Conservation (phyloP, 2,329 filamentous ascomycete genomes). For the Ceratocystis destructans region DNA sequence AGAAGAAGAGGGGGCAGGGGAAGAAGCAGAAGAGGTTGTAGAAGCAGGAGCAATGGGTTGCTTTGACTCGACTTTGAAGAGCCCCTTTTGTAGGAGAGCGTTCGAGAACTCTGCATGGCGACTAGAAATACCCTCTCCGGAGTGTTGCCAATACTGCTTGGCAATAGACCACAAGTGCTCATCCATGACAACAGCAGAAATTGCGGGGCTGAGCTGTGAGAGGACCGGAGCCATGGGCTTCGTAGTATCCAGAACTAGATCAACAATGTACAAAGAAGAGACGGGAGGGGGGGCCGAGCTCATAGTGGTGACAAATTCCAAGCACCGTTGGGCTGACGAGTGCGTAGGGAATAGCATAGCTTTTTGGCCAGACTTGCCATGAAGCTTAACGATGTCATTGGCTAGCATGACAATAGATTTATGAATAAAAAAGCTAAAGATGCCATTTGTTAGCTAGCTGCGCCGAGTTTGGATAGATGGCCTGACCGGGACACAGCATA, state of each 20-base stretch:
- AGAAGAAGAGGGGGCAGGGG: constrained; percentile 19
- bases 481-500: constrained; percentile 26
- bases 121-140: constrained; percentile 83
- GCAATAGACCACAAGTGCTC: constrained; percentile 53
- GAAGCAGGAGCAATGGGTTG: constrained; percentile 6
- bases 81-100: constrained; percentile 54
- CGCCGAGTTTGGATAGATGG: constrained; percentile 17
- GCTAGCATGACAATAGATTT: constrained; percentile 64
- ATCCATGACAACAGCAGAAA: constrained; percentile 61
- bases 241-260: constrained; percentile 48
- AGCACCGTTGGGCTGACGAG: constrained; percentile 55
- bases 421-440: constrained; percentile 73
- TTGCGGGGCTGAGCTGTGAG: constrained; percentile 41
- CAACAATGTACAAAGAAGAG: constrained; percentile 37
- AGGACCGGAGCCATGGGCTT: constrained; percentile 39
- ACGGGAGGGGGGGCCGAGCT: constrained; percentile 36
- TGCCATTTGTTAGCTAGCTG: neutral
- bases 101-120: constrained; percentile 83
- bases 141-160: constrained; percentile 97
- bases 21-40: constrained; percentile 21
- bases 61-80: constrained; percentile 29
- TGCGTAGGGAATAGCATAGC: constrained; percentile 75
- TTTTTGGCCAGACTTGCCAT: constrained; percentile 48
- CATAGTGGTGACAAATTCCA: constrained; percentile 50
- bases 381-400: constrained; percentile 47